Evolutionary conservation across 2,329 filamentous ascomycete species (phyloP), one percentile per base, ranked within the genome.

Genomic region (Lachnellula suecica): DNA sequence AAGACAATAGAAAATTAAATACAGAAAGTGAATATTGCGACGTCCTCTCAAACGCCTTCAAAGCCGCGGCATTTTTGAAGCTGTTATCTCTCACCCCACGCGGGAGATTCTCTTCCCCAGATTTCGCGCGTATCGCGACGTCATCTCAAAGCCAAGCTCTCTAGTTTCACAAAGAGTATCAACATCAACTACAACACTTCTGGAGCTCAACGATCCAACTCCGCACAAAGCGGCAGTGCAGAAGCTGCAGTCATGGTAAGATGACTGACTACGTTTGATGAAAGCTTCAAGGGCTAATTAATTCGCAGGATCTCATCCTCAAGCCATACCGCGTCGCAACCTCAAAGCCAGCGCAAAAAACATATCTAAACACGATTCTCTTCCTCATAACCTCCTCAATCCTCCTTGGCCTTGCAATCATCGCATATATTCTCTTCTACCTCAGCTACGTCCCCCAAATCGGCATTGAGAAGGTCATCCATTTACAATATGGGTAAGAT

Each of bases 341-440:
- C 47, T 88, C 85, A 2, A 83, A 79, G 49, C 71, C 79, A 27
- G 83, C 85, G n/a, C 75, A 79, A 47, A 78, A 81, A 61, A 79
- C 83, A 25, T 89, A 89, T 66, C 68, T 89, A 44, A 81, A 81
- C 53, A 82, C 70, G 1, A 49, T 70, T 41, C 63, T 73, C 20
- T 65, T 71, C 37, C 44, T 61, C 40, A 60, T 63, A 46, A 75
- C 83, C 20, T 78, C 79, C 3, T 59, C 78, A 15, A 58, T 79
- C 37, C 77, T 89, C 46, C 70, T 87, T 40, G 75, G 73, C 34
- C 68, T 83, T 19, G 84, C 86, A 5, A 70, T 78, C 6, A 64
- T 81, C 35, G 83, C 84, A 29, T 89, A 89, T 66, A 73, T 75
- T 31, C 70, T 85, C 17, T 89, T 90, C 71, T 89, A 89, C 72